Evolutionary conservation across 192 early-diverging fungal genomes (phyloP).

Genomic region (Mortierella antarctica): DNA sequence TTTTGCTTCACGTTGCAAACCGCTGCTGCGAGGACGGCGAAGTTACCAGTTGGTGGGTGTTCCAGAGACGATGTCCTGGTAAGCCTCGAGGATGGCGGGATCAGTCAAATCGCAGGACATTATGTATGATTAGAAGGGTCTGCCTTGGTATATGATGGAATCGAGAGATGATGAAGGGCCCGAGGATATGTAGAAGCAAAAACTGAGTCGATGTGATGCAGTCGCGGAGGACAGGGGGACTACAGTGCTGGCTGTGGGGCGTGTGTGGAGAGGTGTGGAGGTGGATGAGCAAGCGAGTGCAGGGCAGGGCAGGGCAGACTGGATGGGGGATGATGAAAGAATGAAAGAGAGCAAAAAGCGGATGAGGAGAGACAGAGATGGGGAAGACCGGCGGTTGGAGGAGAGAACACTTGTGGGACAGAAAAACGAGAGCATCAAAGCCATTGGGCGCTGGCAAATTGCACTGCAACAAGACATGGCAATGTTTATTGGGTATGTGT

Average conservation of each 20-base stretch:
- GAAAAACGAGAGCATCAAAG: too few species aligned
- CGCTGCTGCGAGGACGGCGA: neutral
- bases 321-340: neutral
- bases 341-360: neutral
- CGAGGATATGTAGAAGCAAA: neutral
- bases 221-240: too few species aligned
- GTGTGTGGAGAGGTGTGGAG: too few species aligned
- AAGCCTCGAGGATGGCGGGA: constrained; percentile 65
- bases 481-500: too few species aligned
- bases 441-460: too few species aligned
- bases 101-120: constrained; percentile 76
- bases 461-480: too few species aligned
- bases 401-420: too few species aligned
- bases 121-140: constrained; percentile 14
- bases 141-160: neutral
- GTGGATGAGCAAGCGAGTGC: neutral
- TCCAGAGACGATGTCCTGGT: constrained; percentile 65
- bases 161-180: neutral
- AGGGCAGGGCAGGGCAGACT: neutral
- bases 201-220: neutral
- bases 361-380: neutral
- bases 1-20: too few species aligned
- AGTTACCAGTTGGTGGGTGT: constrained; percentile 68
- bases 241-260: too few species aligned
- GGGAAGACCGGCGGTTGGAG: too few species aligned